Evolutionary conservation across 2,329 filamentous ascomycete genomes (phyloP).

Genomic region (Penicillium sp.): DNA sequence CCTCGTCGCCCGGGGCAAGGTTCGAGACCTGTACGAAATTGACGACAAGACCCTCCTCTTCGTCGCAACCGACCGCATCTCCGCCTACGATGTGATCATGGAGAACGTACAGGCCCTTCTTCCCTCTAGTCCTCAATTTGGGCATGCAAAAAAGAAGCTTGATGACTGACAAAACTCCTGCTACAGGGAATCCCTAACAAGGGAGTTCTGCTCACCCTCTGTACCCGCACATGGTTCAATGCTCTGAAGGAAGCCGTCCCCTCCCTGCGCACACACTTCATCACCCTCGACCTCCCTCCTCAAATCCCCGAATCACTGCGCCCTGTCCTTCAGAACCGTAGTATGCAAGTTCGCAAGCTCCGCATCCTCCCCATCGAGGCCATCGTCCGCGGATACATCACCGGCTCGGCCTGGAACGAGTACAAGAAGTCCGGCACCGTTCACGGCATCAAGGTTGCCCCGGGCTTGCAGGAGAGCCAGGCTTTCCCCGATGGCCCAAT

Average conservation of each 20-base stretch:
- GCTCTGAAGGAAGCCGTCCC: slow-evolving; percentile 62
- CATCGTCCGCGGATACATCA: slow-evolving; percentile 89
- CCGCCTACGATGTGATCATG: slow-evolving; percentile 92
- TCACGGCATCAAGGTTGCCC: slow-evolving; percentile 72
- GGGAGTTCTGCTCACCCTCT: slow-evolving; percentile 68
- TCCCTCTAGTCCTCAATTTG: slow-evolving; percentile 49
- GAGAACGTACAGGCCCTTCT: slow-evolving; percentile 63
- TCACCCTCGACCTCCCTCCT: slow-evolving; percentile 61
- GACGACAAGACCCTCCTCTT: slow-evolving; percentile 76
- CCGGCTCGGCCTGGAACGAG: slow-evolving; percentile 82
- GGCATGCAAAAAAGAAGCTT: background rate
- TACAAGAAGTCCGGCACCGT: slow-evolving; percentile 75
- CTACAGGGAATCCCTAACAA: slow-evolving; percentile 68
- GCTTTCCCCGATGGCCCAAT: slow-evolving; percentile 69
- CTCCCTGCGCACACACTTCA: slow-evolving; percentile 65
- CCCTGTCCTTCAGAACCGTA: slow-evolving; percentile 63
- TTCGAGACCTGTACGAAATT: slow-evolving; percentile 78
- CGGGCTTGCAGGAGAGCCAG: slow-evolving; percentile 71
- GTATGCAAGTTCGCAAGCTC: slow-evolving; percentile 76
- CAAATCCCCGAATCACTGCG: slow-evolving; percentile 54
- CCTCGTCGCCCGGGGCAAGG: slow-evolving; percentile 69
- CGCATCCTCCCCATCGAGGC: slow-evolving; percentile 79
- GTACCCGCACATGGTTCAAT: slow-evolving; percentile 71
- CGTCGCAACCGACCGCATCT: slow-evolving; percentile 86
- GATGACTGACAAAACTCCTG: slow-evolving; percentile 18